Conservation (phyloP, 768 basidiomycete species). For the Russula earlei region DNA sequence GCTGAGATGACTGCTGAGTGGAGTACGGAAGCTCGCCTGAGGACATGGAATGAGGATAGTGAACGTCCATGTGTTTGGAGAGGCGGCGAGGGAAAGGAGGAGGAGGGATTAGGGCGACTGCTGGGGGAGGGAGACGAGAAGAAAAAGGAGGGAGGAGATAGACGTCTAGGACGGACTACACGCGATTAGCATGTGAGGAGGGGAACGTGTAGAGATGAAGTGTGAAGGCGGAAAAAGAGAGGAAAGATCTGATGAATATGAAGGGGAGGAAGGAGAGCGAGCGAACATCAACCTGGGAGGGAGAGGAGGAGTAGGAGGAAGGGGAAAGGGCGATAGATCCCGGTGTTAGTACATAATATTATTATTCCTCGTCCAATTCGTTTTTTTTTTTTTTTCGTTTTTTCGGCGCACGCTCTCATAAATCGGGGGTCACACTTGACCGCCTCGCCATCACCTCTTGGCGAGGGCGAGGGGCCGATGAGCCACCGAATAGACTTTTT, state of each 20-base stretch:
- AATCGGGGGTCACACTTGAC: neutral
- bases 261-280: neutral
- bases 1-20: constrained; percentile 12
- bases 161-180: constrained; percentile 11
- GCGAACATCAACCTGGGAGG: constrained; percentile 10
- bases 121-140: neutral
- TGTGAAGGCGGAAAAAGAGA: constrained; percentile 17
- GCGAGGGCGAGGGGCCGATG: neutral
- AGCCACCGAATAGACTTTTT: constrained; percentile 20
- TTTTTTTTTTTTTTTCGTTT: too few species aligned
- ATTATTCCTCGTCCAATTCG: neutral
- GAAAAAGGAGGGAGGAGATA: constrained; percentile 5
- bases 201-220: constrained; percentile 12
- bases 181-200: constrained; percentile 17
- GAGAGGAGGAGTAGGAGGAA: neutral
- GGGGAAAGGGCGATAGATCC: neutral
- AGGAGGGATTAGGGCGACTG: constrained; percentile 7
- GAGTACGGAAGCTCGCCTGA: constrained; percentile 26
- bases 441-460: neutral
- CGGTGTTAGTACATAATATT: constrained; percentile 15
- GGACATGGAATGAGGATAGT: constrained; percentile 24
- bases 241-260: constrained; percentile 12
- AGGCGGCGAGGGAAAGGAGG: neutral
- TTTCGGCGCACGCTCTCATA: neutral
- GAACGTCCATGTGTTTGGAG: constrained; percentile 23